Evolutionary conservation across 192 early-diverging fungal species (phyloP).

Genomic region (Coemansia javaensis): DNA sequence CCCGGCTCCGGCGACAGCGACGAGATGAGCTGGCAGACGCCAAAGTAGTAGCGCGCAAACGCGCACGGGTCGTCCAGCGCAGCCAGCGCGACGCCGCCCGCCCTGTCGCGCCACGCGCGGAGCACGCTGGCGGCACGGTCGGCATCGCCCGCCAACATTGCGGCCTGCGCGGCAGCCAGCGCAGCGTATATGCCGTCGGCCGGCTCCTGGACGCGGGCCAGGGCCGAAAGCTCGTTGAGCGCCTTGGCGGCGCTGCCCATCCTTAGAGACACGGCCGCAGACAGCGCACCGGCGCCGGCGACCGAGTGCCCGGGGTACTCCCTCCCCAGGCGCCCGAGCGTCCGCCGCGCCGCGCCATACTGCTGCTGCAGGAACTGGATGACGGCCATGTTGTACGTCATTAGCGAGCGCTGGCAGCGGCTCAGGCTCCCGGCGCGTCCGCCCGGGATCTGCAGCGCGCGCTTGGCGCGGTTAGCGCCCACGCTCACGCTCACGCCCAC

Average conservation of each 20-base stretch:
- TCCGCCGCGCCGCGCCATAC: conserved; percentile 17
- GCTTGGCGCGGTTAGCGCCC: conserved; percentile 14
- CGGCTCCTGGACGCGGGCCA: conserved; percentile 11
- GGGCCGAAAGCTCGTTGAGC: conserved; percentile 22
- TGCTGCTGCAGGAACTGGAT: conserved; percentile 27
- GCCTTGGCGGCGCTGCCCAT: conserved; percentile 8
- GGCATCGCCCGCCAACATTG: conserved; percentile 17
- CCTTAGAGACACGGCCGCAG: conserved; percentile 25
- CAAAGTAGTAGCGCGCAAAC: conserved; percentile 42
- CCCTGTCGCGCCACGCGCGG: conserved; percentile 22
- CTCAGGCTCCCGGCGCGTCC: conserved; percentile 10
- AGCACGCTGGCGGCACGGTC: conserved; percentile 16
- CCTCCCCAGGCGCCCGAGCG: conserved; percentile 15
- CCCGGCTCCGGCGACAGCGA: conserved; percentile 9
- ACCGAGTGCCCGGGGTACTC: conserved; percentile 1
- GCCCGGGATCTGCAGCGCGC: conserved; percentile 26
- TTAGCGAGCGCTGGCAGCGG: conserved; percentile 24
- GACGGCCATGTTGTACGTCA: conserved; percentile 41
- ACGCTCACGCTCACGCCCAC: too few species aligned
- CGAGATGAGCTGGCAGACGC: conserved; percentile 14
- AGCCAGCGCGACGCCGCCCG: conserved; percentile 9
- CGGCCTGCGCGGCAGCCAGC: conserved; percentile 32
- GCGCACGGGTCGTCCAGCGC: conserved; percentile 1
- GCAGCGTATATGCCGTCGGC: conserved; percentile 5
- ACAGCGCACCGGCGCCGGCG: conserved; percentile 14